Base-by-base conservation (phyloP, 176 grass and related monocot genomes). In the Cenchrus americanus region DNA sequence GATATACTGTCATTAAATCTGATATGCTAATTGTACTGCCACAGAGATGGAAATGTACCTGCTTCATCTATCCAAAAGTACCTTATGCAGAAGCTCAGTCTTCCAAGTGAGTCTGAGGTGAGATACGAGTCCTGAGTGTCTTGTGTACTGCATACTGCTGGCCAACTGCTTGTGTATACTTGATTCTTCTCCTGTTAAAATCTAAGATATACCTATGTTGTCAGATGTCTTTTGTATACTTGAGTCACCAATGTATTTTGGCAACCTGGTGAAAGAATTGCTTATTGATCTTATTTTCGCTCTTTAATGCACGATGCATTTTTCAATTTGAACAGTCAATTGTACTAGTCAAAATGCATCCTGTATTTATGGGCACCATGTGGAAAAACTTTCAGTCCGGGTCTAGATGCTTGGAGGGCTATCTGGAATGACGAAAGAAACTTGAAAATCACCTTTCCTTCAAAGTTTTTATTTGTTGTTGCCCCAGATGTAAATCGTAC, bases 1-100 rank as follows among this genome's bases (percentile, higher is more conserved):
- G 8, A 34, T 69, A 84, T 68, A 8, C 43, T 40, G 32, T 30
- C 4, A 60, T 57, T 78, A 54, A 80, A 30, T 50, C 48, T 90
- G 54, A 37, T 27, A 30, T 15, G 60, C 48, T 49, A 54, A 71
- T 22, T 82, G 65, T 80, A 55, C 63, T 75, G 26, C 44, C 49
- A 54, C 75, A 97, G 94, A 81, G 89, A 94, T 69, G 94, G 84
- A 73, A 94, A 89, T 40, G 44, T 97, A 40, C 89, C 91, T 60
- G 94, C 90, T 86, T 93, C 91, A 17, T 93, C 86, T 59, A 93
- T 97, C 88, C 84, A 90, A 80, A 97, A 94, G 69, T 97, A 97
- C 69, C 86, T 97, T 48, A 86, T 87, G 69, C 79, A 83, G 87
- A 97, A 97, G 71, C 94, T 97, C n/a, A 76, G 88, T 81, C 91